Conservation (phyloP, 352 stramenopile species). For the Thraustotheca clavata region DNA sequence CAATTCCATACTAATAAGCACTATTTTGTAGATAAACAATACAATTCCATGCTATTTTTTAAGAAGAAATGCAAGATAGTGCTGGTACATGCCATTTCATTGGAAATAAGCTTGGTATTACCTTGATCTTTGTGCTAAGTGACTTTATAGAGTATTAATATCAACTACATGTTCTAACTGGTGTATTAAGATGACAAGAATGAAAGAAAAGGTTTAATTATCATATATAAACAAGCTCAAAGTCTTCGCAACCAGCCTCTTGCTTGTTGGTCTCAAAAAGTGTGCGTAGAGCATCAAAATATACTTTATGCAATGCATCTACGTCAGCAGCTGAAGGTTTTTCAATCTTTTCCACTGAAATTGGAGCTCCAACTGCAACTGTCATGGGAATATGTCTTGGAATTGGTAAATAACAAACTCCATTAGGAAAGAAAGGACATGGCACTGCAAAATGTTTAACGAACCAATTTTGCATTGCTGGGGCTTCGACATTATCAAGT, state of each 20-base stretch:
- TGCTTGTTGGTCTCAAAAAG: conserved; percentile 73
- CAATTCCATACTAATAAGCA: too few relatives aligned
- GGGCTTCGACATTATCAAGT: conserved; percentile 74
- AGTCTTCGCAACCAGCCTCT: conserved; percentile 59
- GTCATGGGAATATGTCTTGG: conserved; percentile 51
- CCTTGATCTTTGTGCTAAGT: too few relatives aligned
- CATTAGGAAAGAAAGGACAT: conserved; percentile 73
- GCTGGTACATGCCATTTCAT: too few relatives aligned
- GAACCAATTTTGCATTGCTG: conserved; percentile 65
- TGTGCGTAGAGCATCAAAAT: conserved; percentile 42
- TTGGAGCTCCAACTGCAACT: conserved; percentile 52
- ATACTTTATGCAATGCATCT: conserved; percentile 49
- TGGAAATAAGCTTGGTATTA: too few relatives aligned
- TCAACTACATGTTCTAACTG: too few relatives aligned
- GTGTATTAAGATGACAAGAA: too few relatives aligned
- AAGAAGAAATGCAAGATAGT: too few relatives aligned
- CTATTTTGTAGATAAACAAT: too few relatives aligned
- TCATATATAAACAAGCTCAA: conserved; percentile 66
- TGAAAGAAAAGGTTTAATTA: too few relatives aligned
- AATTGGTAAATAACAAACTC: conserved; percentile 52
- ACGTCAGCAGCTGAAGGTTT: conserved; percentile 46
- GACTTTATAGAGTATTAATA: too few relatives aligned
- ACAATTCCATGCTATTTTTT: too few relatives aligned
- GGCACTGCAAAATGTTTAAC: conserved; percentile 69
- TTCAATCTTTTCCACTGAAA: conserved; percentile 40